Conservation (phyloP, 2,329 filamentous ascomycete genomes). For the Blumeria graminis region DNA sequence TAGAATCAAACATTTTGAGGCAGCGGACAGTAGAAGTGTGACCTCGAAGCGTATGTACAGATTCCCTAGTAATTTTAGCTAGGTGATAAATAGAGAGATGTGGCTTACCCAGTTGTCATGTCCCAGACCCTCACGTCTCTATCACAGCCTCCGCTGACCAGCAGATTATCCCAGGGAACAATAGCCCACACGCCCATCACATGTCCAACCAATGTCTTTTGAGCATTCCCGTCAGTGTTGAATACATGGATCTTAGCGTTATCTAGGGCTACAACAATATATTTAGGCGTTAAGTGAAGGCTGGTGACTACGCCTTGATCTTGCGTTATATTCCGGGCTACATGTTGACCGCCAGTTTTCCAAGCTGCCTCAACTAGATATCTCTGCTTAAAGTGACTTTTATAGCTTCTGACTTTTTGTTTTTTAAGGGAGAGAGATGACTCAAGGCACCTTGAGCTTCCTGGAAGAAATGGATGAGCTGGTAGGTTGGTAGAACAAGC, state of each 20-base stretch:
- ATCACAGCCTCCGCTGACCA: constrained; percentile 92
- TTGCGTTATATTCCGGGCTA: constrained; percentile 72
- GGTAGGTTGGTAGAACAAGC: constrained; percentile 22
- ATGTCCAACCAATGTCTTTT: constrained; percentile 78
- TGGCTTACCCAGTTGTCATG: constrained; percentile 60
- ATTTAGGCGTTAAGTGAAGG: constrained; percentile 77
- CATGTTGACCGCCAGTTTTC: constrained; percentile 71
- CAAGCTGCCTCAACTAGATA: constrained; percentile 95
- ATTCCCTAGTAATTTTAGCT: constrained; percentile 28
- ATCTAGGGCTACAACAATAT: constrained; percentile 91
- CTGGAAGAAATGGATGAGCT: constrained; percentile 15
- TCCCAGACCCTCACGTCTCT: constrained; percentile 95
- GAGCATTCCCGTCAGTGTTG: constrained; percentile 67
- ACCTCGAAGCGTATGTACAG: constrained; percentile 64
- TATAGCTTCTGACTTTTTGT: constrained; percentile 57
- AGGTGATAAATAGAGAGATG: background rate
- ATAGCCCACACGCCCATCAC: constrained; percentile 99
- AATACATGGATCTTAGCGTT: constrained; percentile 98
- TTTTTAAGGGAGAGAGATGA: constrained; percentile 22
- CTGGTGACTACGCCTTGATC: constrained; percentile 95
- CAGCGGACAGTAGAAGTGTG: constrained; percentile 94
- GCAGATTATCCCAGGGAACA: constrained; percentile 88
- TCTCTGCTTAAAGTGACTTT: constrained; percentile 91
- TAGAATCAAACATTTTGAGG: constrained; percentile 87
- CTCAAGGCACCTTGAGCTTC: constrained; percentile 28